Base-by-base conservation (phyloP, 306 rosid species). In the Acacia crassicarpa region DNA sequence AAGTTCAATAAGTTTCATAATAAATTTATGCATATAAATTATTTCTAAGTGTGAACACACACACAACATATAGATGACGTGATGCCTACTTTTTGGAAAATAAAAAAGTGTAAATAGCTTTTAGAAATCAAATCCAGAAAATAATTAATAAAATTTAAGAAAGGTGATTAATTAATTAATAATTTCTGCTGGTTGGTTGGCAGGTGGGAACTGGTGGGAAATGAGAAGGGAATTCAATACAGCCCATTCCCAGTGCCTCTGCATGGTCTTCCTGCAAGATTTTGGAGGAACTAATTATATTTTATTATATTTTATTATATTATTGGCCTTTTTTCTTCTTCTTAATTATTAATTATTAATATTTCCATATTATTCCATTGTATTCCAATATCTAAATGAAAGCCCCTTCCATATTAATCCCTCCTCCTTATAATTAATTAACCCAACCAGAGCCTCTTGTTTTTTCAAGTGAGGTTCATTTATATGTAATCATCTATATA, bases 241-340 rank as follows among this genome's bases (percentile, higher is more conserved):
- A 85, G 94, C 81, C 98, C 98, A 83, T 94, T 94, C 82, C 98
- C 98, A 80, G 89, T 94, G 35, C 98, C 98, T 54, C 70, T 74
- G 61, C 80, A 91, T 77, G 98, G 98, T 58, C 89, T 94, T 68
- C 98, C 92, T 32, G 83, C 93, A 84, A 91, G 88, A 92, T 91
- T 94, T 91, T 82, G 90, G 92, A 91, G 86, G 89, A 85, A 68
- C 74, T 45, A 84, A 40, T 81, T 11, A 61, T 51, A 56, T n/a
- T 56, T 8, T 25, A 61, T 22, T 23, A 1, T 30, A 30, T 4
- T 27, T 27, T 27, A 27, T 27, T 27, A 0, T 61, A 22, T 61
- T 25, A 25, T 61, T 58, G 14, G n/a, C 5, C 63, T 20, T 56
- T 53, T 17, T 56, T 22, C 65, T 58, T 22, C 32, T 58, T 58